Conservation (phyloP, 495 filamentous ascomycete genomes). For the Xeromyces bisporus region DNA sequence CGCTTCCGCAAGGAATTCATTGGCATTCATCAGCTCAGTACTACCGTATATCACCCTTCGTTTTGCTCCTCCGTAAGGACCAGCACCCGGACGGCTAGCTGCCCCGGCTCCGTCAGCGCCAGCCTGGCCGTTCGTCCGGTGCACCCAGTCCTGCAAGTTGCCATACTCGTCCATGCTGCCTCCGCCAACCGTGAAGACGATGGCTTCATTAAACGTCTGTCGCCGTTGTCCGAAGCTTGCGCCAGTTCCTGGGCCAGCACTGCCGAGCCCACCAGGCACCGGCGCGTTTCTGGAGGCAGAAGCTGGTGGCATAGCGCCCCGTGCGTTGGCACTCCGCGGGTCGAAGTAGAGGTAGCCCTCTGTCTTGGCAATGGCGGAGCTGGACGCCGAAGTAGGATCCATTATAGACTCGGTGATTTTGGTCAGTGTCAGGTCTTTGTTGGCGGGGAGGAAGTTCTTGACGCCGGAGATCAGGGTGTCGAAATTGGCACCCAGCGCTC, state of each 20-base stretch:
- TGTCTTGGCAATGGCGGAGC: conserved; percentile 87
- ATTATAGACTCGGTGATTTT: conserved; percentile 98
- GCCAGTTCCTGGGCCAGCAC: conserved; percentile 43
- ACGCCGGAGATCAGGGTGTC: conserved; percentile 94
- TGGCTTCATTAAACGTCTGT: conserved; percentile 87
- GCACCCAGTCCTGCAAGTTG: conserved; percentile 92
- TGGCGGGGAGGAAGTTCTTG: conserved; percentile 92
- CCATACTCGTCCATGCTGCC: conserved; percentile 99
- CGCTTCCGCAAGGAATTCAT: conserved; percentile 69
- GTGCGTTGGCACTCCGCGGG: conserved; percentile 77
- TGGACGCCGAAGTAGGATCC: conserved; percentile 81
- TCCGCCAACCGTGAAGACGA: conserved; percentile 93
- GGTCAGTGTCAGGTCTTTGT: conserved; percentile 89
- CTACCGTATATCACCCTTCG: conserved; percentile 88
- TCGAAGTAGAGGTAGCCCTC: conserved; percentile 99
- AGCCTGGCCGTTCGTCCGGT: conserved; percentile 43
- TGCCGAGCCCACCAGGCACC: conserved; percentile 26
- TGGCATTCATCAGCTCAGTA: conserved; percentile 83
- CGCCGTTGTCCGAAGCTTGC: conserved; percentile 87
- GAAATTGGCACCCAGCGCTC: conserved; percentile 76
- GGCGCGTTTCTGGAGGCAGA: conserved; percentile 38
- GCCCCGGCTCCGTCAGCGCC: conserved; percentile 30
- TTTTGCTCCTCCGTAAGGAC: conserved; percentile 21
- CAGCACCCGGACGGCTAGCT: conserved; percentile 21
- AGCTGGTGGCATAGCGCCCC: conserved; percentile 73